Conservation (phyloP, 2,329 filamentous ascomycete species). For the Harringtonia aguacate region DNA sequence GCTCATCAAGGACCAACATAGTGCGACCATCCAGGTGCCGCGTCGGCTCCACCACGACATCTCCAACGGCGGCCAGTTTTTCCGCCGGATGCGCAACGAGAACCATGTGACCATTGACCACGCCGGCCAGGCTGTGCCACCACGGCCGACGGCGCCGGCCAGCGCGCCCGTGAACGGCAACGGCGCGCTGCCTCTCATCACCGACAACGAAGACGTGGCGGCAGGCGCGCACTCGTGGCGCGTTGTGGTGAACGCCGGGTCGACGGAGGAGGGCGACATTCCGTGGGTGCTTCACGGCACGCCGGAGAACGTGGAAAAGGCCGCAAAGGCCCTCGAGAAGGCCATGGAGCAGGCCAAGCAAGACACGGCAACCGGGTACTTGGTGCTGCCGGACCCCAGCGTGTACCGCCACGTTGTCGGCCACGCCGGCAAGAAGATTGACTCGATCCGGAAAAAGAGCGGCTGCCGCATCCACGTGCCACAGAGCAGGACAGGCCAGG, state of each 20-base stretch:
- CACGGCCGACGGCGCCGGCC: conserved; percentile 48
- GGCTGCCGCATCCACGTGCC: conserved; percentile 92
- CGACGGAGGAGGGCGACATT: conserved; percentile 56
- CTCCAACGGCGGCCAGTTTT: conserved; percentile 83
- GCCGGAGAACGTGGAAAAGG: conserved; percentile 70
- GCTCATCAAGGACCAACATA: conserved; percentile 75
- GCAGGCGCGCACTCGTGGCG: conserved; percentile 74
- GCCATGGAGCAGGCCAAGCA: conserved; percentile 59
- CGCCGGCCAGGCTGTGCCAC: conserved; percentile 65
- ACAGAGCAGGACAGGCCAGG: conserved; percentile 43
- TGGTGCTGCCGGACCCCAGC: conserved; percentile 79
- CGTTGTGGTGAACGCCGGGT: conserved; percentile 49
- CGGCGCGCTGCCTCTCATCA: conserved; percentile 76
- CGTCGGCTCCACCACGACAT: conserved; percentile 73
- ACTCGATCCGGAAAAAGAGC: conserved; percentile 82
- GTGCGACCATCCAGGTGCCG: conserved; percentile 78
- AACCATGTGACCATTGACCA: conserved; percentile 88
- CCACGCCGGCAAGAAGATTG: conserved; percentile 80
- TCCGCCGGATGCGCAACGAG: conserved; percentile 80
- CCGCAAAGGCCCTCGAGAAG: conserved; percentile 60
- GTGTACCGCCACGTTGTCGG: conserved; percentile 90
- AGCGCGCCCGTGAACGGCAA: conserved; percentile 46
- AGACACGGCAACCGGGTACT: conserved; percentile 68
- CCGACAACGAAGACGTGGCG: conserved; percentile 60
- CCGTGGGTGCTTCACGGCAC: conserved; percentile 83